These are phyloP conservation scores for Rugonectria rugulosa DNA, from an alignment of 2,329 filamentous ascomycete genomes.

Conservation along the genomic window DNA sequence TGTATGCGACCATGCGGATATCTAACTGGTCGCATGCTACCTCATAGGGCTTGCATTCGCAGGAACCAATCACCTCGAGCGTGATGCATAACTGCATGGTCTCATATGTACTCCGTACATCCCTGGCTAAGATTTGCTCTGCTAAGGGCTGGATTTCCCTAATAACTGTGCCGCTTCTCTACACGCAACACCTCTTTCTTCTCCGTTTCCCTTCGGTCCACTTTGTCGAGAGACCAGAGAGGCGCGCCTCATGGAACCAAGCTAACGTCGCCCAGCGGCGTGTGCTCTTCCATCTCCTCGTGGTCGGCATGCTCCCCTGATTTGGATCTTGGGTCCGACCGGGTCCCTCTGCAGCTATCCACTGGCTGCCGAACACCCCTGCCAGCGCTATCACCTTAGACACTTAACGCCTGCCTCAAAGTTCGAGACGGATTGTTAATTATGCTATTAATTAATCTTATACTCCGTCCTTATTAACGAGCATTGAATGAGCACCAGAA, in stretches of 20 bases:
- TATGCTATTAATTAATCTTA: conserved; percentile 31
- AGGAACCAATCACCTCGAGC: conserved; percentile 11
- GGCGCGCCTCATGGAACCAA: conserved; percentile 13
- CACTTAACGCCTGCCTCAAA: conserved; percentile 28
- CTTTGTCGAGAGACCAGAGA: conserved; percentile 7
- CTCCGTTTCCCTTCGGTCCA: conserved; percentile 14
- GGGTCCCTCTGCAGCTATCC: conserved; percentile 24
- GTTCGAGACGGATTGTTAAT: conserved; percentile 14
- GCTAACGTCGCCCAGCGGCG: conserved; percentile 30
- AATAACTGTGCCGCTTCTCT: neutral
- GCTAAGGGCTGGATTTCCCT: conserved; percentile 4
- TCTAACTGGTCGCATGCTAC: conserved; percentile 14
- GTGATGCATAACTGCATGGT: conserved; percentile 18
- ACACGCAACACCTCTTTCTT: conserved; percentile 1
- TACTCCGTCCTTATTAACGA: conserved; percentile 10
- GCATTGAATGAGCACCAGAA: conserved; percentile 19
- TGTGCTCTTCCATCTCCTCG: conserved; percentile 29
- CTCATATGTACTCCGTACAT: conserved; percentile 15
- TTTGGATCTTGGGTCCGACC: conserved; percentile 33
- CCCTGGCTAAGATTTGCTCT: conserved; percentile 13
- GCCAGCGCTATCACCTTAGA: conserved; percentile 23
- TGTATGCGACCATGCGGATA: conserved; percentile 30
- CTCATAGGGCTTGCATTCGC: conserved; percentile 26
- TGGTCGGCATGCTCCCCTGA: conserved; percentile 29
- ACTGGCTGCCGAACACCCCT: conserved; percentile 29